Base-by-base conservation (phyloP, 148 eudicot species). In the Arbutus unedo region DNA sequence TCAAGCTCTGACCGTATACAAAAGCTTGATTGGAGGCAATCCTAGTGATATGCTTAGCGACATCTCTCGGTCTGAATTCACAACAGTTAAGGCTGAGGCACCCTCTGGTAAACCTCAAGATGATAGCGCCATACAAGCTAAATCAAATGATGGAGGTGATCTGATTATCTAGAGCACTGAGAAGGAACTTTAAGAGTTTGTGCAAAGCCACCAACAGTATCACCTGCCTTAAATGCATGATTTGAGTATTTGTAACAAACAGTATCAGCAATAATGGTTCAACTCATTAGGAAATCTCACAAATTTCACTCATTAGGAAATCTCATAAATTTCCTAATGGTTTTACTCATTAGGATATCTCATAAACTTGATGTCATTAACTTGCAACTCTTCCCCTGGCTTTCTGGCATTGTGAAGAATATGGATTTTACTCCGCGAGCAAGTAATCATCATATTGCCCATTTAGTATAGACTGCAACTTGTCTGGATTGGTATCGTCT, bases 1-100 rank as follows among this genome's bases (percentile, higher is more conserved):
- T 79, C 85, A 85, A 78, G 94, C 93, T 74, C 84, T 94, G 16
- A 48, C 68, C 54, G 56, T 96, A 48, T 94, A 92, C 87, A 93
- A 93, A 85, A 90, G 78, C 57, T 68, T 92, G 80, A 78, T 86
- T 19, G 88, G 78, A 56, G 81, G 85, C 49, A 50, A 79, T 60
- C 60, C 86, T 25, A 8, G 83, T 43, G 60, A 86, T 53, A 73
- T 66, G 47, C 67, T 60, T 74, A 43, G 77, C 16, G 81, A 76
- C 54, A 78, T n/a, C 19, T 82, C 90, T 19, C 25, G 14, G 5
- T 16, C 78, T 25, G 83, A 14, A 23, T 57, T 84, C 44, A 5
- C 83, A 8, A 75, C 21, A 81, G 62, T 23, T 60, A 82, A 75
- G 48, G 80, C 47, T 21, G 80, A 82, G 5, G 74, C 66, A 47